phyloP scores from a whole-genome alignment of 2,329 filamentous ascomycete genomes.

The Zasmidium citrigriseum region DNA sequence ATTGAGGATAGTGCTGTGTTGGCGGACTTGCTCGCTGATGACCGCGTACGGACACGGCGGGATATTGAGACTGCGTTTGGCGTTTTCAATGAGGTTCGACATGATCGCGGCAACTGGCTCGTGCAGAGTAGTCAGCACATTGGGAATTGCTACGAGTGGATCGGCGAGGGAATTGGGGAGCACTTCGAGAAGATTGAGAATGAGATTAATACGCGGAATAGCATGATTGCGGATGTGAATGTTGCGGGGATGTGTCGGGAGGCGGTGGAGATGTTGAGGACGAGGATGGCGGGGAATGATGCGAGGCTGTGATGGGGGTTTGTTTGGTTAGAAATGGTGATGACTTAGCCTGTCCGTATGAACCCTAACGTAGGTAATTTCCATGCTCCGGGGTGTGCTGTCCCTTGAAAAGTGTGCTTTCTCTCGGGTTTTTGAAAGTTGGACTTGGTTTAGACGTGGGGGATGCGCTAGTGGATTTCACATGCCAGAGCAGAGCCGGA shows the following conservation, averaged over 20 bases:
- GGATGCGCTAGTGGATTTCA: too few relatives aligned
- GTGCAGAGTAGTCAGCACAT: slow-evolving; percentile 43
- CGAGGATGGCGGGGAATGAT: slow-evolving; percentile 7
- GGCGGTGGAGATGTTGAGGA: slow-evolving; percentile 17
- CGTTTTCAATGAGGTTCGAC: slow-evolving; percentile 41
- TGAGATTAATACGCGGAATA: slow-evolving; percentile 26
- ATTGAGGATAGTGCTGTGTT: slow-evolving; percentile 34
- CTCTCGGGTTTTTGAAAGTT: too few relatives aligned
- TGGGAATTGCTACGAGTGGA: slow-evolving; percentile 43
- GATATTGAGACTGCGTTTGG: slow-evolving; percentile 39
- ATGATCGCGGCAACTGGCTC: slow-evolving; percentile 47
- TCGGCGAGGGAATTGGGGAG: slow-evolving; percentile 23
- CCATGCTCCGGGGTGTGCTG: too few relatives aligned
- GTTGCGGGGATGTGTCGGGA: slow-evolving; percentile 22
- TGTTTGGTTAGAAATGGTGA: not conserved
- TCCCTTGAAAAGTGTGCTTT: too few relatives aligned
- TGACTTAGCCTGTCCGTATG: too few relatives aligned
- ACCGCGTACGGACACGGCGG: slow-evolving; percentile 15
- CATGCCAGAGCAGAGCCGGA: too few relatives aligned
- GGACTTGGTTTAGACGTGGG: too few relatives aligned
- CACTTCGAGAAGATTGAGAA: slow-evolving; percentile 24
- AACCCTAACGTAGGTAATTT: too few relatives aligned
- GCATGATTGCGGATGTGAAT: slow-evolving; percentile 25
- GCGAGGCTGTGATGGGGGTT: not conserved
- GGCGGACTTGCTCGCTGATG: slow-evolving; percentile 27